Base-by-base conservation (phyloP, 2,329 filamentous ascomycete species). In the Dactylellina cionopaga region DNA sequence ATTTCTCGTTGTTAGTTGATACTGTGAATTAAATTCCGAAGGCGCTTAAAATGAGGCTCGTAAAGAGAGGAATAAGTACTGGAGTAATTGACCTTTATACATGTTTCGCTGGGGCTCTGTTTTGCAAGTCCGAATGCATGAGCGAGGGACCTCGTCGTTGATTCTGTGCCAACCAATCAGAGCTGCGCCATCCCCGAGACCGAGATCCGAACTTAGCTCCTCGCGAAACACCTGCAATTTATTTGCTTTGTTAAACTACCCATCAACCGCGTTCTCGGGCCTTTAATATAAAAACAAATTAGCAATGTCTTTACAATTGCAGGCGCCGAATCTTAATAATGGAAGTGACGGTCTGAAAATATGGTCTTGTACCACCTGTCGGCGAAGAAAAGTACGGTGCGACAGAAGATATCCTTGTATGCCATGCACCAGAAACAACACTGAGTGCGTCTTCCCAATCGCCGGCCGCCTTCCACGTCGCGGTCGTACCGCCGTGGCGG, bases 371-470 rank as follows among this genome's bases (percentile, higher is more conserved):
- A 65, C 65, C 6, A 74, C 65, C 43, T 78, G 77, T 52, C 76
- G 77, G 58, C 76, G 75, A 46, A 76, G 77, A 22, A 78, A 78
- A 66, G 69, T 78, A 15, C 76, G 77, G 3, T 78, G 77, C 69
- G 76, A 78, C 52, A 75, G 75, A 56, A 75, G 49, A 54, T 63
- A 76, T 17, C 78, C 78, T 52, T 79, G 78, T 49, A 69, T 66
- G 13, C 76, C 77, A 39, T 78, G 78, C 71, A 71, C 74, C 37
- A 72, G 68, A 74, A 31, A 62, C 25, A 52, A 74, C 49, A 39
- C 64, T 24, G 68, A 68, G 15, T 69, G 68, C 59, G 24, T 71
- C 43, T 65, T 74, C 69, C 64, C 76, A 43, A 55, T 69, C 13
- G 64, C 68, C 11, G 74, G 74, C 7, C 56, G 74, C 2, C 44